Evolutionary conservation across 257 asterid species (phyloP).

Genomic region (Rauvolfia tetraphylla): DNA sequence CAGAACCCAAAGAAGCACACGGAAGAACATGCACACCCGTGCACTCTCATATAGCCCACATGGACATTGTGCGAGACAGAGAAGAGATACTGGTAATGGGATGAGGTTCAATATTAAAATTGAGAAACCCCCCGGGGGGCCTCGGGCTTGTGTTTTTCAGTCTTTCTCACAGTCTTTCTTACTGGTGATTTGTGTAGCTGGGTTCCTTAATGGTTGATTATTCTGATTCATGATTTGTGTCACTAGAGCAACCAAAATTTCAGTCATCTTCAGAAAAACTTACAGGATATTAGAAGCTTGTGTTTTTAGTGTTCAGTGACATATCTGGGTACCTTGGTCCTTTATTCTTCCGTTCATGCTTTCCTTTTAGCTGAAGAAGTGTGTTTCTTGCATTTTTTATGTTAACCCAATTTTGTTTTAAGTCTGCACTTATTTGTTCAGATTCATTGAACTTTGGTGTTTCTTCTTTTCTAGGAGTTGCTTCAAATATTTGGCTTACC

Average conservation of each 20-base stretch:
- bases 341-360: neutral
- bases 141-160: too few relatives aligned
- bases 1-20: neutral
- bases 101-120: neutral
- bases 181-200: neutral
- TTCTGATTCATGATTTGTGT: neutral
- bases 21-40: neutral
- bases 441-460: neutral
- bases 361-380: neutral
- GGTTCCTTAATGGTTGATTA: neutral
- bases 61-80: neutral
- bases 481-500: conserved; percentile 99
- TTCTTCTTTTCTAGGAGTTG: conserved; percentile 58
- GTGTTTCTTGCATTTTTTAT: neutral
- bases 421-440: neutral
- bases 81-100: neutral
- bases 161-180: neutral
- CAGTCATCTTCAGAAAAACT: neutral
- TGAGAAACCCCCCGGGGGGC: neutral
- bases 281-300: neutral
- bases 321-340: neutral
- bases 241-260: neutral
- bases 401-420: neutral
- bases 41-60: neutral
- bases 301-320: neutral